Base-by-base conservation (phyloP, 2,329 filamentous ascomycete species). In the Ophiosphaerella herpotricha region DNA sequence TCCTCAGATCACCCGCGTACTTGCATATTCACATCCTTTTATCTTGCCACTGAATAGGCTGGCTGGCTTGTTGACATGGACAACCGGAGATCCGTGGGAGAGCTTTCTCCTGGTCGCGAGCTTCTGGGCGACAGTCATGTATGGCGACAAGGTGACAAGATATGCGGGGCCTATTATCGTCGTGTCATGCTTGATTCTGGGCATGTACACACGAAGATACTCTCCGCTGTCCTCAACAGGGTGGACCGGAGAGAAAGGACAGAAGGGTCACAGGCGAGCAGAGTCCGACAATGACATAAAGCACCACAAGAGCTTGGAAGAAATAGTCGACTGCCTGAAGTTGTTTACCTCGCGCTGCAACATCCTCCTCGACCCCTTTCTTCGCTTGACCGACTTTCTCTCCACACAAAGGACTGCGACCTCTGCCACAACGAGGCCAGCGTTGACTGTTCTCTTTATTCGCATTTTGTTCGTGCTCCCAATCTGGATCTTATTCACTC, bases 21-120 rank as follows among this genome's bases (percentile, higher is more conserved):
- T 99, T 52, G 93, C 93, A 57, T 97, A 97, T 72, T 96, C 92
- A 57, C 93, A 99, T 70, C 92, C 94, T 0, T 97, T 97, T 70
- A 80, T 99, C 7, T 79, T 96, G 7, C 91, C 92, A 5, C 78
- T 97, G 49, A 97, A 97, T 72, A 89, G 88, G 68, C 75, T 96
- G 13, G 88, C 84, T 2, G 94, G 93, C 0, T 78, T 99, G 54
- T 69, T 99, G 56, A 96, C 90, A 76, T 99, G 94, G 94, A 96
- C 91, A 7, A 92, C 89, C 1, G 89, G 85, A 34, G 94, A 99
- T 70, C 86, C 92, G 0, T 99, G 93, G 93, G 91, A 97, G 79
- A 97, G 92, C 79, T 99, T 97, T 68, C 79, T 99, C 54, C 74
- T 99, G 29, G 82, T 99, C 3, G 86, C 86, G 14, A 81, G 78